Evolutionary conservation across 73 alveolate species (phyloP).

Genomic region (Blepharisma stoltei): DNA sequence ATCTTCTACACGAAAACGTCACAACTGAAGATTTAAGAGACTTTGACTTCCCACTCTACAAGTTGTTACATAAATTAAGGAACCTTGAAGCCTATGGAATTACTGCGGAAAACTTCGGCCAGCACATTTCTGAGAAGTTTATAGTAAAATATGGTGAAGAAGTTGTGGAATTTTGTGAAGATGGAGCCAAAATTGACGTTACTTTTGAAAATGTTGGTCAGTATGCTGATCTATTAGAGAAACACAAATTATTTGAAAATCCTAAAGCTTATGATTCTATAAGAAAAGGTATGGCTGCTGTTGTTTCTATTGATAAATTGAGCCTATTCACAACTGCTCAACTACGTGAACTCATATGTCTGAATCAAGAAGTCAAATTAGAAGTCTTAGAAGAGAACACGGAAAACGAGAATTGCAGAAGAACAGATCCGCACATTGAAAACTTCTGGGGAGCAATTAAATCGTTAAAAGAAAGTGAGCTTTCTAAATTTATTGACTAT

Average conservation of each 20-base stretch:
- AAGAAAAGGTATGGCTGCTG: conserved; percentile 71
- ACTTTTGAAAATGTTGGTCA: conserved; percentile 53
- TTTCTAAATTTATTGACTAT: conserved; percentile 65
- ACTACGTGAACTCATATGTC: conserved; percentile 82
- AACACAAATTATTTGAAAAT: conserved; percentile 65
- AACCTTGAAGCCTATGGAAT: conserved; percentile 38
- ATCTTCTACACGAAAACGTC: conserved; percentile 59
- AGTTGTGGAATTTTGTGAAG: conserved; percentile 62
- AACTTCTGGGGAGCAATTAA: conserved; percentile 75
- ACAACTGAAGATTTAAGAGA: conserved; percentile 60
- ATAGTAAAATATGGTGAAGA: conserved; percentile 72
- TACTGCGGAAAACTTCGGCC: conserved; percentile 34
- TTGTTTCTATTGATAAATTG: conserved; percentile 60
- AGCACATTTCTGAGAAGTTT: conserved; percentile 44
- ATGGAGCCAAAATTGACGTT: conserved; percentile 54
- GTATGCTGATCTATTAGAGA: conserved; percentile 55
- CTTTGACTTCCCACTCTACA: conserved; percentile 63
- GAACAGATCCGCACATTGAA: conserved; percentile 53
- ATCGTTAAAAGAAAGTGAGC: conserved; percentile 61
- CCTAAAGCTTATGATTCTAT: conserved; percentile 57
- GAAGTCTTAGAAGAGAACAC: conserved; percentile 79
- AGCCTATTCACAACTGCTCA: conserved; percentile 71
- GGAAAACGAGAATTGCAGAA: conserved; percentile 67
- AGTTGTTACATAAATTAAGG: conserved; percentile 59
- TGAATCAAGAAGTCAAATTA: conserved; percentile 68